Evolutionary conservation across 768 basidiomycete species (phyloP), one percentile per base, ranked within the genome.

Genomic region (Termitomyces bulborhizus): DNA sequence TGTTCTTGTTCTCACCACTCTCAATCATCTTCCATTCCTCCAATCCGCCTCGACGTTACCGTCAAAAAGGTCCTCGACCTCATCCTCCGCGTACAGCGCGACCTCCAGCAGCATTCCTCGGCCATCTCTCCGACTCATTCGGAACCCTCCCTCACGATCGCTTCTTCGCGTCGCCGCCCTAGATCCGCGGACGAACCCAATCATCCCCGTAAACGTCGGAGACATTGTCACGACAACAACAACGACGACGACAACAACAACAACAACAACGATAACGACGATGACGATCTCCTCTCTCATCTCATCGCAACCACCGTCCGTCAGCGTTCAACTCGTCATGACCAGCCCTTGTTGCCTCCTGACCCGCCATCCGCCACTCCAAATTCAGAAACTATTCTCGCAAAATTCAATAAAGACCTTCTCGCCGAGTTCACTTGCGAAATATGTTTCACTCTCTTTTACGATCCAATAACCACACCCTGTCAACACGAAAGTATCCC

Each of bases 381-480:
- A 16, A 47, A 26, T 31, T 42, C 61, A 29, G 63, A 66, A 27
- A 47, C 68, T 49, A 58, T 65, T 29, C 68, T 71, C 51, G 63
- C 68, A 5, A 67, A 69, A 43, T 78, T 88, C 55, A 76, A 83
- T 63, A 87, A 87, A 66, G 80, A 83, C 27, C 76, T 89, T 12
- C 69, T 82, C 24, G 63, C 78, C 11, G 88, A 94, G 61, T 77
- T 96, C 53, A 86, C 83, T 18, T 98, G 96, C 69, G 90, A 94
- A 68, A 94, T 98, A 34, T 98, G 96, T 71, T 89, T 89, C 65
- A 79, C 79, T 65, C 72, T 97, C 39, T 76, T 94, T 60, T 84
- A 85, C 71, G 84, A 91, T 59, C 94, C 96, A 5, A 77, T 94
- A 49, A 98, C 96, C 15, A 90, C 95, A 3, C 90, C 92, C 12